Evolutionary conservation across 306 rosid genomes (phyloP).

Genomic region (Castanospermum australe): DNA sequence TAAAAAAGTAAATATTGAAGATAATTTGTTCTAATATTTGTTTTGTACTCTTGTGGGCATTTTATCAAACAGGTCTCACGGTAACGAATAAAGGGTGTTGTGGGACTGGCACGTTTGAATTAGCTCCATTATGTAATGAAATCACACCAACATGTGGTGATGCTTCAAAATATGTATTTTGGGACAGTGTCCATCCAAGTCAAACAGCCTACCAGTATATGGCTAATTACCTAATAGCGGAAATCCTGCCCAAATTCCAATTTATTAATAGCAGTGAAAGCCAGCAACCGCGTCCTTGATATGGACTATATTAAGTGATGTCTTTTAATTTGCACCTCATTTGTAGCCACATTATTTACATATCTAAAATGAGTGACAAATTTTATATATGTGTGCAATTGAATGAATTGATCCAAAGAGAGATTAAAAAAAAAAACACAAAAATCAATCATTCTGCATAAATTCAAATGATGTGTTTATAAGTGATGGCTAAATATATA

Average conservation of each 20-base stretch:
- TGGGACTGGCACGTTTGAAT: slow-evolving; percentile 45
- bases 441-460: too few species aligned
- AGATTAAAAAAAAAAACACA: too few species aligned
- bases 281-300: neutral
- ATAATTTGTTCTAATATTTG: neutral
- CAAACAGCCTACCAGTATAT: slow-evolving; percentile 34
- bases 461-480: too few species aligned
- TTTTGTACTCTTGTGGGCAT: neutral
- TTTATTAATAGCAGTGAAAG: neutral
- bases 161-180: slow-evolving; percentile 42
- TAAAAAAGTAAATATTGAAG: neutral
- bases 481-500: too few species aligned
- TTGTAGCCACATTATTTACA: too few species aligned
- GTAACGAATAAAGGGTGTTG: slow-evolving; percentile 52
- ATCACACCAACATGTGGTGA: slow-evolving; percentile 34
- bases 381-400: too few species aligned
- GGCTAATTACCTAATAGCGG: slow-evolving; percentile 10
- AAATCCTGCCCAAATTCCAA: slow-evolving; percentile 18
- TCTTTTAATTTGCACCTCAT: too few species aligned
- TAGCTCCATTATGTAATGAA: slow-evolving; percentile 38
- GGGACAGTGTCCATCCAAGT: slow-evolving; percentile 58
- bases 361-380: too few species aligned
- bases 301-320: neutral
- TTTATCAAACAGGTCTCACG: slow-evolving; percentile 38
- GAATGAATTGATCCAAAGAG: too few species aligned